Conservation (phyloP, 495 filamentous ascomycete species). For the Ramalina peruviana region DNA sequence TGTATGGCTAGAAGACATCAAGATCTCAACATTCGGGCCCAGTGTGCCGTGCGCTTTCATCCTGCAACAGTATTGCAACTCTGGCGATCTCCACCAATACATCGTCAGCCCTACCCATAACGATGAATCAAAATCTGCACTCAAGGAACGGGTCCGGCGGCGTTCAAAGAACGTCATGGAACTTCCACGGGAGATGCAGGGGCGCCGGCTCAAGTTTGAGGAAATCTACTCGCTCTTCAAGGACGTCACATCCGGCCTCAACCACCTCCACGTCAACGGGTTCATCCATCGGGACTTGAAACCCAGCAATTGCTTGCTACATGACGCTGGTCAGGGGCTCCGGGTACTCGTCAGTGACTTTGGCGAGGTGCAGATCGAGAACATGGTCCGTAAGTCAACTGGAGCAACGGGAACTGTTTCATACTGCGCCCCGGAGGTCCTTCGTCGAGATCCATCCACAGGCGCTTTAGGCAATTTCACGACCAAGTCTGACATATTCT, state of each 20-base stretch:
- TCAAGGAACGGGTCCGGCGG: slow-evolving; percentile 76
- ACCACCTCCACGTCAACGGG: slow-evolving; percentile 80
- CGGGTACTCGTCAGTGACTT: slow-evolving; percentile 91
- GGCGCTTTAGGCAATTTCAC: slow-evolving; percentile 84
- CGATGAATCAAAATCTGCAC: slow-evolving; percentile 54
- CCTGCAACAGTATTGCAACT: slow-evolving; percentile 92
- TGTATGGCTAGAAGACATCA: slow-evolving; percentile 88
- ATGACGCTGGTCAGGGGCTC: slow-evolving; percentile 52
- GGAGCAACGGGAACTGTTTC: slow-evolving; percentile 94
- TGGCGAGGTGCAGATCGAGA: slow-evolving; percentile 79
- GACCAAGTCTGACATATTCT: slow-evolving; percentile 92
- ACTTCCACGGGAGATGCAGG: slow-evolving; percentile 29
- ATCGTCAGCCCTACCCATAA: slow-evolving; percentile 52
- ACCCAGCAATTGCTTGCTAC: slow-evolving; percentile 88
- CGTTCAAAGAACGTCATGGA: slow-evolving; percentile 52
- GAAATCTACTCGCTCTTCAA: slow-evolving; percentile 95
- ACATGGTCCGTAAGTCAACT: slow-evolving; percentile 67
- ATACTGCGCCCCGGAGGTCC: slow-evolving; percentile 91
- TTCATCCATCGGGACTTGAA: slow-evolving; percentile 96
- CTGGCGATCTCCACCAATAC: slow-evolving; percentile 81
- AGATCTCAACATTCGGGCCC: slow-evolving; percentile 71
- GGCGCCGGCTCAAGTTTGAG: slow-evolving; percentile 63
- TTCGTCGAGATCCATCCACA: slow-evolving; percentile 41
- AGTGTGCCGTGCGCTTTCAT: slow-evolving; percentile 94
- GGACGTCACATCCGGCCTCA: slow-evolving; percentile 83